Conservation (phyloP, 228 moss, liverwort and hornwort species). For the Sphagnum magellanicum region DNA sequence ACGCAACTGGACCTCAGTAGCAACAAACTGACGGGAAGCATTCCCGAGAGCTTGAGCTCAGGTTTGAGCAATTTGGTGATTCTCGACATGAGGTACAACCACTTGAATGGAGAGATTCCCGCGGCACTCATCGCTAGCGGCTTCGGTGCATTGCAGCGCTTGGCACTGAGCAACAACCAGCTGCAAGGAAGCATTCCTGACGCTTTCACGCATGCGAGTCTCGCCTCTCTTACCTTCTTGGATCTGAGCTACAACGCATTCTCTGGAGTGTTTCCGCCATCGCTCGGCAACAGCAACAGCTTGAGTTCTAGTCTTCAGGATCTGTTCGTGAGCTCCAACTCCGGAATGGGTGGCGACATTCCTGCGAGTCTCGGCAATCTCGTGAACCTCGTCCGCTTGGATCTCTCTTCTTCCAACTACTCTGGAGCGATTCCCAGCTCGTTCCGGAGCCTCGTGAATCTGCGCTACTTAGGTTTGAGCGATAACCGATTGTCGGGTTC, state of each 20-base stretch:
- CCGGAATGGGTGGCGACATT: slow-evolving; percentile 14
- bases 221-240: slow-evolving; percentile 20
- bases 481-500: slow-evolving; percentile 24
- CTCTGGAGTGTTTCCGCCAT: slow-evolving; percentile 19
- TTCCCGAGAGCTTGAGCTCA: slow-evolving; percentile 13
- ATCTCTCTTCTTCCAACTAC: slow-evolving; percentile 18
- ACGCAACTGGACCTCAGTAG: slow-evolving; percentile 57
- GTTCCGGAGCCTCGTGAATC: slow-evolving; percentile 13
- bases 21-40: slow-evolving; percentile 36
- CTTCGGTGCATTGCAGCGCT: slow-evolving; percentile 21
- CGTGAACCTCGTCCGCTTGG: slow-evolving; percentile 12
- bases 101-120: slow-evolving; percentile 6
- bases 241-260: slow-evolving; percentile 31
- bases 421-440: slow-evolving; percentile 22
- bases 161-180: slow-evolving; percentile 51
- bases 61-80: slow-evolving; percentile 29
- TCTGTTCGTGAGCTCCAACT: slow-evolving; percentile 19
- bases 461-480: slow-evolving; percentile 15
- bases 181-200: slow-evolving; percentile 24
- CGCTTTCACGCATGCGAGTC: slow-evolving; percentile 7
- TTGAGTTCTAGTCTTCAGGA: slow-evolving; percentile 16
- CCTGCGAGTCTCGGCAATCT: slow-evolving; percentile 21
- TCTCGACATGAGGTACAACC: slow-evolving; percentile 43
- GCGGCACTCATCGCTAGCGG: slow-evolving; percentile 1
- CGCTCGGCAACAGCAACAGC: slow-evolving; percentile 6